Percentiles rank a stretch among this genome's conserved stretches.
phyloP scores from a whole-genome alignment of 495 filamentous ascomycete genomes.

The Penicillium bialowiezense region DNA sequence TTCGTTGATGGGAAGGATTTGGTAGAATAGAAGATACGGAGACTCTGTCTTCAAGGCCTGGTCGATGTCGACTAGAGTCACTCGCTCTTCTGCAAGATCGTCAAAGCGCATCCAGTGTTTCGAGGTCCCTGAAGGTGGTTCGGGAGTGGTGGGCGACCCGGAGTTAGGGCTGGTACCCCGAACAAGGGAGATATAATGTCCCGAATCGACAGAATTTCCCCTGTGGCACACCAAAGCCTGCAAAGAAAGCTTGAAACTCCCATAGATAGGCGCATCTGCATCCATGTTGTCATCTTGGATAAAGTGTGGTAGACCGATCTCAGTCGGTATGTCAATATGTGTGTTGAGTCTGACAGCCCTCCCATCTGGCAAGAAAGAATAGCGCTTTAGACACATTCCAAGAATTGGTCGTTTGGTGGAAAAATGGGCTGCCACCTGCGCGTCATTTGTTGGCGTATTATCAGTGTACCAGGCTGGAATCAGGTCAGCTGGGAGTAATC shows the following conservation, averaged over 20 bases:
- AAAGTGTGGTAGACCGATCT: constrained; percentile 85
- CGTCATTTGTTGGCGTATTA: constrained; percentile 66
- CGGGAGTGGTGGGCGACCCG: constrained; percentile 44
- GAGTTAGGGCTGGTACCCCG: constrained; percentile 53
- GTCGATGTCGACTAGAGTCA: constrained; percentile 73
- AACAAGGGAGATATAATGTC: constrained; percentile 85
- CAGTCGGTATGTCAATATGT: constrained; percentile 86
- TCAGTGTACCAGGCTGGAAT: constrained; percentile 61
- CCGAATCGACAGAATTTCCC: constrained; percentile 82
- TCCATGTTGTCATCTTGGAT: constrained; percentile 73
- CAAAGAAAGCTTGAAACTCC: constrained; percentile 84
- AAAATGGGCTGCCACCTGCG: constrained; percentile 70
- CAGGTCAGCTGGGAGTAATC: constrained; percentile 33
- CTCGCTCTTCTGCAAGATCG: constrained; percentile 71
- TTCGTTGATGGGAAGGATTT: constrained; percentile 81
- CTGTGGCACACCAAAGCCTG: constrained; percentile 91
- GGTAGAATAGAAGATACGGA: constrained; percentile 93
- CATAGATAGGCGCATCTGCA: constrained; percentile 61
- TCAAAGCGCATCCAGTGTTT: constrained; percentile 88
- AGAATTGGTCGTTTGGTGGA: constrained; percentile 74
- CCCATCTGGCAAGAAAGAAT: constrained; percentile 70
- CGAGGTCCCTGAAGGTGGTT: constrained; percentile 49
- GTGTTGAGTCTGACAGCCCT: constrained; percentile 68
- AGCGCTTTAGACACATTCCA: constrained; percentile 89
- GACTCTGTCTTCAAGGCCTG: constrained; percentile 76